phyloP scores from a whole-genome alignment of 768 basidiomycete species.

The Crepidotus variabilis region DNA sequence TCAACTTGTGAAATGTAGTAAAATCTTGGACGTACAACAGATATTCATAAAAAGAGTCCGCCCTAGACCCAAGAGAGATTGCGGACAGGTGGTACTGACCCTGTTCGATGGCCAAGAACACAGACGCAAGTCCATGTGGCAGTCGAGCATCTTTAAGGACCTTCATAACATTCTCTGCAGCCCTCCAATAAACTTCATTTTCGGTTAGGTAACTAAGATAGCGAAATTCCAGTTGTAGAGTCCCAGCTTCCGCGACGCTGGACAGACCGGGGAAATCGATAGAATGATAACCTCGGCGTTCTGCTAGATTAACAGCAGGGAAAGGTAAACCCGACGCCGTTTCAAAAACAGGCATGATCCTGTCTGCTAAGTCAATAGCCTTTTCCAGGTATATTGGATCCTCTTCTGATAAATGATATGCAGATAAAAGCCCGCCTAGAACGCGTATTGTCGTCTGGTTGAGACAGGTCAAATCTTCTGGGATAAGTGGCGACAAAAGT shows the following conservation, averaged over 20 bases:
- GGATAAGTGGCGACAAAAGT: not conserved
- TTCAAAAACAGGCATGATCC: conserved; percentile 82
- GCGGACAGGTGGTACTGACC: conserved; percentile 55
- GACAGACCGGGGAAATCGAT: conserved; percentile 56
- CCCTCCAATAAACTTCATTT: conserved; percentile 77
- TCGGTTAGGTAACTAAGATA: conserved; percentile 81
- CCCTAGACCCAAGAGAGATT: conserved; percentile 87
- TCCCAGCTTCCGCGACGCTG: conserved; percentile 84
- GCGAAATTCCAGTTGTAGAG: conserved; percentile 86
- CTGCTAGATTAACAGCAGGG: conserved; percentile 73
- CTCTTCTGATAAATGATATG: conserved; percentile 70
- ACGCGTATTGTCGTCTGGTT: conserved; percentile 86
- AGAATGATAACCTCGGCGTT: conserved; percentile 56
- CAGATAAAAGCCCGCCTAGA: conserved; percentile 85
- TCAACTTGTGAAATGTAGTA: not conserved
- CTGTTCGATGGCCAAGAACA: conserved; percentile 60
- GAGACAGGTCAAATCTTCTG: not conserved
- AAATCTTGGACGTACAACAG: conserved; percentile 47
- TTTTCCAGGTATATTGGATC: conserved; percentile 71
- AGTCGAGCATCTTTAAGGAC: conserved; percentile 59
- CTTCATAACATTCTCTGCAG: conserved; percentile 71
- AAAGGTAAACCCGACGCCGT: conserved; percentile 79
- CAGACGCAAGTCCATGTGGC: conserved; percentile 75
- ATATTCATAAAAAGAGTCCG: conserved; percentile 94
- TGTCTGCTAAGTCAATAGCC: conserved; percentile 79